phyloP scores from a whole-genome alignment of 2,329 filamentous ascomycete genomes.

The Sporothrix inflata region DNA sequence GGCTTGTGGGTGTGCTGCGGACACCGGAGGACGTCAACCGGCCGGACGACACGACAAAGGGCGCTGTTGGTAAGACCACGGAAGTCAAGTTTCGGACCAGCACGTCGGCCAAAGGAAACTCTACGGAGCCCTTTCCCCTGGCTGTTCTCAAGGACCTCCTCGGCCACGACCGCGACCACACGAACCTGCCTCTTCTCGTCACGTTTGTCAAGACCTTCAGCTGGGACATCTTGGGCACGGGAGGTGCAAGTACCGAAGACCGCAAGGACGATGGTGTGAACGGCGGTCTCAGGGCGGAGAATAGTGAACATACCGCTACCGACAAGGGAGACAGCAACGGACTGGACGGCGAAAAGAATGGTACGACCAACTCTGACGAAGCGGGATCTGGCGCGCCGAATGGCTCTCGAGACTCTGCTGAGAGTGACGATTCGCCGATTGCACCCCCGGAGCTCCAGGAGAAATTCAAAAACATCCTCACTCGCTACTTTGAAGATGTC shows the following conservation, averaged over 20 bases:
- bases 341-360: not conserved
- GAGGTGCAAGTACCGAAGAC: conserved; percentile 70
- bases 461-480: conserved; percentile 82
- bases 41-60: conserved; percentile 66
- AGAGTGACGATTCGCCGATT: conserved; percentile 68
- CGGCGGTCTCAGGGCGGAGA: conserved; percentile 39
- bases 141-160: conserved; percentile 98
- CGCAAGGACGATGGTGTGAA: conserved; percentile 82
- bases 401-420: conserved; percentile 37
- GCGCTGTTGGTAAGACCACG: conserved; percentile 64
- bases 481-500: conserved; percentile 89
- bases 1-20: conserved; percentile 86
- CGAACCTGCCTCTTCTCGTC: conserved; percentile 87
- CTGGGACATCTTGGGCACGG: conserved; percentile 91
- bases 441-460: conserved; percentile 77
- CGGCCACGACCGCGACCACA: conserved; percentile 89
- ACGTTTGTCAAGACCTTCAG: conserved; percentile 95
- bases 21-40: conserved; percentile 71
- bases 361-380: not conserved
- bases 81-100: conserved; percentile 60
- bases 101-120: conserved; percentile 62
- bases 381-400: not conserved
- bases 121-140: conserved; percentile 88
- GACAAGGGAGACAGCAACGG: not conserved
- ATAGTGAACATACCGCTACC: conserved; percentile 30